A percentile compares a stretch with the other conserved stretches of the same genome.
Evolutionary conservation across 2,329 filamentous ascomycete genomes (phyloP).

Genomic region (Penicillium sp.): DNA sequence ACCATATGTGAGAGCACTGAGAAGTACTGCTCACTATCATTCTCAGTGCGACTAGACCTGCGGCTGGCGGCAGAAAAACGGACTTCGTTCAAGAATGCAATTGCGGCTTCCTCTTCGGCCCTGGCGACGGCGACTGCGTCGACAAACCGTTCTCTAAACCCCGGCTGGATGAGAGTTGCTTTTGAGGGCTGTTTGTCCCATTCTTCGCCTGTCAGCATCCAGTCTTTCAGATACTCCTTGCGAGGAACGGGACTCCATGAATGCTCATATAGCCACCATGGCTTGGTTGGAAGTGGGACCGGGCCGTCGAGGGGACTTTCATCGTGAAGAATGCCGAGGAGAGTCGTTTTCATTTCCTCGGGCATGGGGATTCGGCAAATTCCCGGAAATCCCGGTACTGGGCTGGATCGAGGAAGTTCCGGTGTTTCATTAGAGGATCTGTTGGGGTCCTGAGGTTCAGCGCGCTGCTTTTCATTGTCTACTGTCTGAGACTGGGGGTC

Average conservation of each 20-base stretch:
- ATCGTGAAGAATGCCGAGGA: conserved; percentile 7
- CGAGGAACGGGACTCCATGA: neutral
- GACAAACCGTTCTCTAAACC: conserved; percentile 44
- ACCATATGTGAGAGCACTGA: neutral
- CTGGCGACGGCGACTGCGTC: conserved; percentile 18
- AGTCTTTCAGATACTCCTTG: conserved; percentile 3
- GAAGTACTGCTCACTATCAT: neutral
- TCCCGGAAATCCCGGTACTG: conserved; percentile 1
- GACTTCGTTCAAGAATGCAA: neutral
- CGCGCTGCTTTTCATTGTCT: neutral
- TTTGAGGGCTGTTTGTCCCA: conserved; percentile 10
- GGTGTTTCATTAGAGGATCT: conserved; percentile 9
- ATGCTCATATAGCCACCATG: conserved; percentile 3
- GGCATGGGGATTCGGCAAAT: conserved; percentile 12
- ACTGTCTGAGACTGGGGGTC: neutral
- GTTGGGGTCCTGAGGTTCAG: conserved; percentile 13
- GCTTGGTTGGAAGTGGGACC: neutral
- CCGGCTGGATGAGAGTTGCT: conserved; percentile 38
- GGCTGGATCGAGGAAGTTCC: neutral
- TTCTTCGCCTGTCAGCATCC: conserved; percentile 5
- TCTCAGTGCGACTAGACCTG: neutral
- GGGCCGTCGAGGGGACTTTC: neutral
- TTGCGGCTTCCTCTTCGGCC: neutral
- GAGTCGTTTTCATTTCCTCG: neutral
- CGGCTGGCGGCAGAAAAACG: too few species aligned